Evolutionary conservation across 176 grass and related monocot genomes (phyloP).

Genomic region (Alopecurus myosuroides): DNA sequence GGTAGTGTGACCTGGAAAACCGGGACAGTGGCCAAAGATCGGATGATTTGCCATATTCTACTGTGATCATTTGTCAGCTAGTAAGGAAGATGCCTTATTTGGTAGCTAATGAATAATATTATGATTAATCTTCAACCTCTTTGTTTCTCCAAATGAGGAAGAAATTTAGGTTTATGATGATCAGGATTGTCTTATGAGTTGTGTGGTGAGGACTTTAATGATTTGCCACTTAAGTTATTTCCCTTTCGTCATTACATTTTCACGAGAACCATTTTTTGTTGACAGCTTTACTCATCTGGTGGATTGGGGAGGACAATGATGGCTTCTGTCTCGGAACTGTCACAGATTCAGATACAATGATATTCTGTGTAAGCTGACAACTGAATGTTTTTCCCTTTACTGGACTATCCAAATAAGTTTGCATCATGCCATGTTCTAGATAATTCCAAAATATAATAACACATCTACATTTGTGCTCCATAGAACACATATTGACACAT

Average conservation of each 20-base stretch:
- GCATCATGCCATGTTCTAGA: background rate
- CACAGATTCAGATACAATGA: background rate
- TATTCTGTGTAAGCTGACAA: background rate
- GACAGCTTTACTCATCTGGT: background rate
- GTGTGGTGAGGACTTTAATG: background rate
- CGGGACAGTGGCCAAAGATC: background rate
- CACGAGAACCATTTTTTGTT: background rate
- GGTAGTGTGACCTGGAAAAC: background rate
- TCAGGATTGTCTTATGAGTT: background rate
- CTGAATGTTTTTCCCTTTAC: background rate
- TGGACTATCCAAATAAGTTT: background rate
- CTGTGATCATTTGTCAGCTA: background rate
- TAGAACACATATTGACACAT: background rate
- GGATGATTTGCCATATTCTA: background rate
- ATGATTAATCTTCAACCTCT: background rate
- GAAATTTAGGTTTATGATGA: conserved; percentile 3
- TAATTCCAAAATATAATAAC: background rate
- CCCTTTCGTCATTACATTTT: background rate
- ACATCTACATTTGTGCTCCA: background rate
- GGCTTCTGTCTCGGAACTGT: background rate
- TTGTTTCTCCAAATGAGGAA: background rate
- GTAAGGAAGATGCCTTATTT: background rate
- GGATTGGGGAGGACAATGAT: background rate
- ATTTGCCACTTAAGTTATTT: conserved; percentile 13
- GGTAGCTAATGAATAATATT: background rate